A percentile compares a stretch with the other conserved stretches of the same genome.
Evolutionary conservation across 2,329 filamentous ascomycete species (phyloP).

Genomic region (Acephala macrosclerotiorum): DNA sequence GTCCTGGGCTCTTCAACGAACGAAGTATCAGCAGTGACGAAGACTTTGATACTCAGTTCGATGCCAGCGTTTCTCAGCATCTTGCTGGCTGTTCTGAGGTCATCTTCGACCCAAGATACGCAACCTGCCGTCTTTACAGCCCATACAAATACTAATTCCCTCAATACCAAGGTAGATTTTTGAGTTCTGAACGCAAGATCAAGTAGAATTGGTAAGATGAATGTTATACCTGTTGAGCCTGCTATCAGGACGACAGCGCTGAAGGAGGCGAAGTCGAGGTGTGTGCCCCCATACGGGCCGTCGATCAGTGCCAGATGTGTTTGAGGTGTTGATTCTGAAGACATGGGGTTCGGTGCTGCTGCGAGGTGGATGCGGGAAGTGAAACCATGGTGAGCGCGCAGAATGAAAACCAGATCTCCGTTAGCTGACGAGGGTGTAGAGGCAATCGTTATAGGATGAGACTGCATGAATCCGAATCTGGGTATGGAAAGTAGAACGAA

Average conservation of each 20-base stretch:
- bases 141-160: conserved; percentile 61
- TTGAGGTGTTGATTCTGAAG: background rate
- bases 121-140: conserved; percentile 64
- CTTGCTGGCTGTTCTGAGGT: conserved; percentile 39
- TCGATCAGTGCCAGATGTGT: conserved; percentile 52
- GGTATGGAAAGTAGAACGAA: conserved; percentile 7
- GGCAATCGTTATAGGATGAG: conserved; percentile 1
- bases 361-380: background rate
- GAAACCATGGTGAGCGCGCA: conserved; percentile 5
- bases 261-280: conserved; percentile 60
- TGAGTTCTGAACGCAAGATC: conserved; percentile 33
- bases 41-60: conserved; percentile 59
- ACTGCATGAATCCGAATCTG: background rate
- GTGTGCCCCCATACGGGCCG: conserved; percentile 63
- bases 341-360: background rate
- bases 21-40: conserved; percentile 53
- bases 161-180: conserved; percentile 48
- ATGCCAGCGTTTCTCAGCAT: conserved; percentile 55
- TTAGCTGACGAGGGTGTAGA: background rate
- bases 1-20: background rate
- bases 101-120: conserved; percentile 51
- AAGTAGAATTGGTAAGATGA: conserved; percentile 62
- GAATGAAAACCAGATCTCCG: conserved; percentile 4
- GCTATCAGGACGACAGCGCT: conserved; percentile 67
- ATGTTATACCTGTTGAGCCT: conserved; percentile 68